Conservation (phyloP, 257 asterid genomes). For the Euphrasia confusa region DNA sequence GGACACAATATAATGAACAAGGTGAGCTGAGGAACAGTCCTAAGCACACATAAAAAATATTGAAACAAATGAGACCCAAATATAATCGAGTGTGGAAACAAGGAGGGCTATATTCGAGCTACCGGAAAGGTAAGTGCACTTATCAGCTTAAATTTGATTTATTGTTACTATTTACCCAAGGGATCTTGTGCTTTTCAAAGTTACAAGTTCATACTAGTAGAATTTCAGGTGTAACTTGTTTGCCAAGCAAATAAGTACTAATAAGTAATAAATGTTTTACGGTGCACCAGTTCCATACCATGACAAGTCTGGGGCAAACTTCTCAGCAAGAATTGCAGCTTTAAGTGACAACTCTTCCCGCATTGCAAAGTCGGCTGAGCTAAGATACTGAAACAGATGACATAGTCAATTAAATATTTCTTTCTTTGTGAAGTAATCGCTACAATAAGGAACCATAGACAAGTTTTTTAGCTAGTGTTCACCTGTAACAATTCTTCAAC, state of each 20-base stretch:
- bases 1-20: constrained; percentile 3
- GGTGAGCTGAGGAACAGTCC: constrained; percentile 1
- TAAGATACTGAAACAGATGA: constrained; percentile 59
- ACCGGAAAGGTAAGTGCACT: neutral
- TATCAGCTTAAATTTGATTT: neutral
- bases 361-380: constrained; percentile 67
- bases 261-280: constrained; percentile 9
- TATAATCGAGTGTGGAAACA: constrained; percentile 8
- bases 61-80: constrained; percentile 16
- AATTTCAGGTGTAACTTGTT: constrained; percentile 17
- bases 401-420: constrained; percentile 21
- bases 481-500: constrained; percentile 97
- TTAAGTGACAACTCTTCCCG: constrained; percentile 65
- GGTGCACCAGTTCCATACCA: constrained; percentile 47
- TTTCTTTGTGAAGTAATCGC: constrained; percentile 25
- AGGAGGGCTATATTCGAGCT: neutral
- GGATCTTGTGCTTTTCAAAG: constrained; percentile 6
- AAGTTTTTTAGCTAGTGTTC: constrained; percentile 18
- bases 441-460: constrained; percentile 23
- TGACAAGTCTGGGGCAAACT: constrained; percentile 93
- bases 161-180: constrained; percentile 1
- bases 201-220: neutral
- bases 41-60: constrained; percentile 7
- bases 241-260: constrained; percentile 17
- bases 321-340: constrained; percentile 94